Evolutionary conservation across 345 rosid genomes (phyloP).

Genomic region (Eucalyptus tenuipes): DNA sequence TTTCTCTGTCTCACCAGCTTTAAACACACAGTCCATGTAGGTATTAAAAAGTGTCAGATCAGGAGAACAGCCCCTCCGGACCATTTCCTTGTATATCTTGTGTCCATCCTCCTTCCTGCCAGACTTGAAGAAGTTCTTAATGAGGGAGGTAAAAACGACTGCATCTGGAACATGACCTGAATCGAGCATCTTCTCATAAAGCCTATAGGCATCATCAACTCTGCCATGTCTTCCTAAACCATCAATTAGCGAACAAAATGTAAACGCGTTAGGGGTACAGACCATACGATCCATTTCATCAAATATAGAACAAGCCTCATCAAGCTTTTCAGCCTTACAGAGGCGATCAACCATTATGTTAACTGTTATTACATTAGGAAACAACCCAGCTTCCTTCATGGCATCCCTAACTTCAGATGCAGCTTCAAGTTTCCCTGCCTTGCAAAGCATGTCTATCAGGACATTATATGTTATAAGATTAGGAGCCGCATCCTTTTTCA

Average conservation of each 20-base stretch:
- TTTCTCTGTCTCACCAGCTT: constrained; percentile 75
- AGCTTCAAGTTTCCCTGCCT: constrained; percentile 52
- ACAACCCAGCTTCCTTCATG: constrained; percentile 77
- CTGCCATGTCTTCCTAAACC: constrained; percentile 91
- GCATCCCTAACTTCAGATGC: constrained; percentile 68
- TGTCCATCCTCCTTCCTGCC: constrained; percentile 93
- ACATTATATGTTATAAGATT: constrained; percentile 69
- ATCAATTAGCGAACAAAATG: constrained; percentile 88
- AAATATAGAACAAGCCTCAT: constrained; percentile 73
- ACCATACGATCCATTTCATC: constrained; percentile 65
- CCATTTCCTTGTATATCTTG: constrained; percentile 89
- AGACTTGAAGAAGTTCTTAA: constrained; percentile 65
- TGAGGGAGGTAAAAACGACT: constrained; percentile 72
- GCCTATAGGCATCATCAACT: constrained; percentile 80
- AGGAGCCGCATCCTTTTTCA: constrained; percentile 84
- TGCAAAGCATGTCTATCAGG: constrained; percentile 78
- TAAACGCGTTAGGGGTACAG: constrained; percentile 68
- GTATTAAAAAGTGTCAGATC: constrained; percentile 75
- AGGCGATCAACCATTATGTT: constrained; percentile 95
- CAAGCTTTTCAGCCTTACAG: constrained; percentile 78
- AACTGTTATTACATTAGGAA: constrained; percentile 73
- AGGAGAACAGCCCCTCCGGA: constrained; percentile 47
- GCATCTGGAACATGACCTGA: constrained; percentile 41
- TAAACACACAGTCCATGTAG: constrained; percentile 91
- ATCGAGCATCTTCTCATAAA: constrained; percentile 86